Evolutionary conservation across 2,329 filamentous ascomycete genomes (phyloP).

Genomic region (Didymella arachidicola): DNA sequence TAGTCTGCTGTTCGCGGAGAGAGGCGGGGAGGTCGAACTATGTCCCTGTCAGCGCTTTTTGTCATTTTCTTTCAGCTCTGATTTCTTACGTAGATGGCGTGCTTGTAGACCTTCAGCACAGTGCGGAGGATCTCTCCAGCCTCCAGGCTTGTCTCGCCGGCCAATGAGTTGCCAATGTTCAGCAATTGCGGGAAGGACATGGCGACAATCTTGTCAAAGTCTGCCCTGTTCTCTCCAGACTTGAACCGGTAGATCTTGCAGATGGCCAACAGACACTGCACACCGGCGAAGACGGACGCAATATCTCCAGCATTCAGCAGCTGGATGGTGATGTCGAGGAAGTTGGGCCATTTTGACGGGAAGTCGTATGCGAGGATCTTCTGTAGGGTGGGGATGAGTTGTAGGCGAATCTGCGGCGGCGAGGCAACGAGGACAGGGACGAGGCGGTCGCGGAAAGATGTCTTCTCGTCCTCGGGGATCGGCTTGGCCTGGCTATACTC

Average conservation of each 20-base stretch:
- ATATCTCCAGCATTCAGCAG: conserved; percentile 87
- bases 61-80: background rate
- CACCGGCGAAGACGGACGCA: conserved; percentile 85
- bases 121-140: conserved; percentile 96
- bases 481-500: conserved; percentile 75
- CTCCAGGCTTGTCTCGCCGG: conserved; percentile 90
- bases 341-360: conserved; percentile 90
- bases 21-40: conserved; percentile 85
- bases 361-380: conserved; percentile 97
- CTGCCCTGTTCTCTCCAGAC: conserved; percentile 77
- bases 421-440: conserved; percentile 87
- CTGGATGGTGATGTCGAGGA: conserved; percentile 90
- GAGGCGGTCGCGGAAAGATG: conserved; percentile 83
- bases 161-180: conserved; percentile 84
- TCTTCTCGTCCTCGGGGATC: conserved; percentile 89
- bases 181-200: conserved; percentile 88
- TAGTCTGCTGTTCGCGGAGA: conserved; percentile 80
- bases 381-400: conserved; percentile 92
- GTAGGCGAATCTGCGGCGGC: conserved; percentile 81
- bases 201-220: conserved; percentile 95
- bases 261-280: conserved; percentile 93
- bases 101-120: conserved; percentile 96
- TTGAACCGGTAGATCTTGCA: conserved; percentile 97
- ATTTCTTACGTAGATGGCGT: conserved; percentile 86
- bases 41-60: conserved; percentile 35